phyloP scores from a whole-genome alignment of 1,139 yeast genomes.

The Blastobotrys apis region DNA sequence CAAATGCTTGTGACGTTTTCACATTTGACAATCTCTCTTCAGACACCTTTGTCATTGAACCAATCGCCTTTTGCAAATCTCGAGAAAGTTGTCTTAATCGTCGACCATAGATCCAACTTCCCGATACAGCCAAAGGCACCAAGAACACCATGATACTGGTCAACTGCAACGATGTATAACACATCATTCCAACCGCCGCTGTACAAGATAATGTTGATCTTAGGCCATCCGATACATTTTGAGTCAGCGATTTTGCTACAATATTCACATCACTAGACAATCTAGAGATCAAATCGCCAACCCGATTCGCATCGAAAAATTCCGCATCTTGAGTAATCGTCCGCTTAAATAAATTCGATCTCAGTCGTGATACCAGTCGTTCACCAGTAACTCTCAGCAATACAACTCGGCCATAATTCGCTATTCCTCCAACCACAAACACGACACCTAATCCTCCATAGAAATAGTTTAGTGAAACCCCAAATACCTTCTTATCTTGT shows the following conservation, averaged over 20 bases:
- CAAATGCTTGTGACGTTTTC: constrained; percentile 82
- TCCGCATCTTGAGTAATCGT: constrained; percentile 85
- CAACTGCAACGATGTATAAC: constrained; percentile 73
- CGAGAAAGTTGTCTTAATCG: constrained; percentile 71
- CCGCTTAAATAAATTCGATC: constrained; percentile 70
- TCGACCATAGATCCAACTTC: constrained; percentile 75
- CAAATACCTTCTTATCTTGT: constrained; percentile 40
- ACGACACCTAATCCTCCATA: constrained; percentile 49
- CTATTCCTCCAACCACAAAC: constrained; percentile 63
- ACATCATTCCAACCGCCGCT: constrained; percentile 90
- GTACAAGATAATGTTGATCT: constrained; percentile 59
- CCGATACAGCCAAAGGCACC: constrained; percentile 76
- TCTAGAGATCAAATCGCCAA: constrained; percentile 89
- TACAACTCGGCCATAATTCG: constrained; percentile 78
- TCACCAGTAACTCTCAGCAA: constrained; percentile 77
- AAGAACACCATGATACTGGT: constrained; percentile 71
- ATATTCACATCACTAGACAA: constrained; percentile 86
- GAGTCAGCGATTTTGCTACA: constrained; percentile 82
- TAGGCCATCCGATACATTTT: constrained; percentile 86
- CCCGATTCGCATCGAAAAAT: constrained; percentile 87
- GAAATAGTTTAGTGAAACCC: constrained; percentile 47
- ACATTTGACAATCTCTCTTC: constrained; percentile 89
- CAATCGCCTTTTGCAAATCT: constrained; percentile 78
- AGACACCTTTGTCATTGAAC: constrained; percentile 79
- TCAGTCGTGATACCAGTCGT: constrained; percentile 73